Evolutionary conservation across 352 stramenopile species (phyloP).

Genomic region (Phytophthora vignae): DNA sequence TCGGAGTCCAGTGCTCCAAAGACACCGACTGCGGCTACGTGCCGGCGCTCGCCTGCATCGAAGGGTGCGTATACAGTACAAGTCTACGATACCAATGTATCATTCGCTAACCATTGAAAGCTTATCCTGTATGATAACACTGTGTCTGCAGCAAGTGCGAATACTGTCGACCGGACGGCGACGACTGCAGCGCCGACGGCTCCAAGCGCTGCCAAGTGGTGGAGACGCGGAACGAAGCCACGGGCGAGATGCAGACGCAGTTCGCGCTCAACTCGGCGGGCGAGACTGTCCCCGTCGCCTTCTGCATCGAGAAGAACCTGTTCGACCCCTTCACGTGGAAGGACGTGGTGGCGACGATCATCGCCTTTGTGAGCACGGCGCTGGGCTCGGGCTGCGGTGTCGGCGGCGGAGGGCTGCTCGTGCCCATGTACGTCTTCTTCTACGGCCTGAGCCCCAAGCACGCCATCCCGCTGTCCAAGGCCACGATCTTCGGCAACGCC

Average conservation of each 20-base stretch:
- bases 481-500: slow-evolving; percentile 97
- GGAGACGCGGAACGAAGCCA: slow-evolving; percentile 39
- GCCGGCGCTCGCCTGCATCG: slow-evolving; percentile 72
- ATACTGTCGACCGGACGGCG: slow-evolving; percentile 61
- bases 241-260: slow-evolving; percentile 44
- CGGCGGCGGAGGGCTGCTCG: slow-evolving; percentile 95
- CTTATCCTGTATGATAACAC: neutral
- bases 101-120: neutral
- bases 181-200: slow-evolving; percentile 69
- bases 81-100: slow-evolving; percentile 1
- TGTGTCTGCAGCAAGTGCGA: slow-evolving; percentile 59
- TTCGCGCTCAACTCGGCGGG: slow-evolving; percentile 42
- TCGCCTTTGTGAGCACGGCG: slow-evolving; percentile 86
- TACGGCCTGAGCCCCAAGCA: slow-evolving; percentile 94
- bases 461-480: slow-evolving; percentile 97
- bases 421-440: slow-evolving; percentile 97
- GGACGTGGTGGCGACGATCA: slow-evolving; percentile 71
- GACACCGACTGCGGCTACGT: slow-evolving; percentile 80
- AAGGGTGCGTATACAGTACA: slow-evolving; percentile 40
- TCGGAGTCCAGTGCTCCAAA: slow-evolving; percentile 56
- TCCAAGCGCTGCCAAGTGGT: slow-evolving; percentile 72
- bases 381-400: slow-evolving; percentile 93
- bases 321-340: slow-evolving; percentile 79
- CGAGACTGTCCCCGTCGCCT: slow-evolving; percentile 51
- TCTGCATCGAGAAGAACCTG: slow-evolving; percentile 85